phyloP scores from a whole-genome alignment of 1,139 yeast species.

The Geotrichum restrictum region DNA sequence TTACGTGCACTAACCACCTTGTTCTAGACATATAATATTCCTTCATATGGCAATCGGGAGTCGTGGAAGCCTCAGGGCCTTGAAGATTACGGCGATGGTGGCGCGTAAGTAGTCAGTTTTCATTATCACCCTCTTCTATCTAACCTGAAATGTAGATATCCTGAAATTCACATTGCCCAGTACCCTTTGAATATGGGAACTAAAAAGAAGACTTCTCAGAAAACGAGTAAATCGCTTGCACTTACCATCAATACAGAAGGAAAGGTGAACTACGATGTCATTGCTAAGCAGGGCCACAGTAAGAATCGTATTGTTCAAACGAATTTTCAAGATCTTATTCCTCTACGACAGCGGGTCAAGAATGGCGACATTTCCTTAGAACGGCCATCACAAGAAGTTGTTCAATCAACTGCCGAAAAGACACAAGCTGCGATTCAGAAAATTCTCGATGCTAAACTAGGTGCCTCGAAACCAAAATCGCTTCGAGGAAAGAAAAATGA shows the following conservation, averaged over 20 bases:
- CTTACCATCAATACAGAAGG: slow-evolving; percentile 38
- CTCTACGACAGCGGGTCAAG: slow-evolving; percentile 45
- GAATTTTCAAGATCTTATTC: slow-evolving; percentile 45
- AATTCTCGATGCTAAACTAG: slow-evolving; percentile 42
- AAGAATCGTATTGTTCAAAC: slow-evolving; percentile 38
- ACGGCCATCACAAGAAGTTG: slow-evolving; percentile 44
- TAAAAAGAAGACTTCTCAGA: slow-evolving; percentile 19
- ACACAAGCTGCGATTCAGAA: slow-evolving; percentile 50
- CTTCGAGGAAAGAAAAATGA: slow-evolving; percentile 27
- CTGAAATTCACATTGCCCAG: slow-evolving; percentile 38
- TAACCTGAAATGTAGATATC: slow-evolving; percentile 24
- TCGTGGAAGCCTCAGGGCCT: slow-evolving; percentile 33
- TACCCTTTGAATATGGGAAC: slow-evolving; percentile 39
- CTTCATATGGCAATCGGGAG: slow-evolving; percentile 35
- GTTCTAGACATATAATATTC: slow-evolving; percentile 24
- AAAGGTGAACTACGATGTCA: slow-evolving; percentile 35
- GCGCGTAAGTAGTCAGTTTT: slow-evolving; percentile 30
- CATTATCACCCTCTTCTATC: not conserved
- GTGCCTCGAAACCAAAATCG: slow-evolving; percentile 35
- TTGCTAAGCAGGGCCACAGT: slow-evolving; percentile 40
- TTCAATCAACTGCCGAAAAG: slow-evolving; percentile 41
- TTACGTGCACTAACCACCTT: not conserved
- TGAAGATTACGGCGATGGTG: slow-evolving; percentile 40
- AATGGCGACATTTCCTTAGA: slow-evolving; percentile 37
- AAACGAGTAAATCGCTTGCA: slow-evolving; percentile 32